phyloP scores from a whole-genome alignment of 1,284 basidiomycete species.

The Irpex sp. region DNA sequence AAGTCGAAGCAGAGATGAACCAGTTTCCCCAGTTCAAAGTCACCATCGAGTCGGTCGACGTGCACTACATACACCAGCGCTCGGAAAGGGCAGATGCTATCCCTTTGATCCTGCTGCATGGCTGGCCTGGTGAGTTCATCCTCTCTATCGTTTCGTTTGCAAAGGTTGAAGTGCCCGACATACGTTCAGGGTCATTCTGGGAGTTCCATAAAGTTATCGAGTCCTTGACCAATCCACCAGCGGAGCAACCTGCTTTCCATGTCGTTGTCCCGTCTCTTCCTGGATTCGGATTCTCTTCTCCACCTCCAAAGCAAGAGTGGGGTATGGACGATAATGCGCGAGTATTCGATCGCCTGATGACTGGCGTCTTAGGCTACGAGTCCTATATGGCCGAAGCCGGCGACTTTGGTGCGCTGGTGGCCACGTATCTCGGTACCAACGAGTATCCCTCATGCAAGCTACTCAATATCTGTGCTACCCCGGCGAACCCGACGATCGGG shows the following conservation, averaged over 20 bases:
- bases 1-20: conserved; percentile 16
- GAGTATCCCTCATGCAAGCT: conserved; percentile 15
- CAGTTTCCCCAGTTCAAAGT: conserved; percentile 11
- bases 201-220: conserved; percentile 14
- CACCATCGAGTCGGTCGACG: conserved; percentile 10
- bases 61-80: conserved; percentile 14
- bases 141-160: not conserved
- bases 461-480: conserved; percentile 7
- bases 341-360: conserved; percentile 16
- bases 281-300: conserved; percentile 18
- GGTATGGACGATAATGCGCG: conserved; percentile 16
- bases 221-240: conserved; percentile 12
- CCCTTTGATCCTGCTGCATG: conserved; percentile 14
- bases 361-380: conserved; percentile 14
- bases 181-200: conserved; percentile 11
- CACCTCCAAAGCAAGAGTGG: conserved; percentile 13
- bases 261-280: conserved; percentile 18
- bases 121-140: conserved; percentile 13
- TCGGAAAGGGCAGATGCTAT: conserved; percentile 11
- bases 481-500: conserved; percentile 4
- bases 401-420: conserved; percentile 11
- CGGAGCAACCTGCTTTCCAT: conserved; percentile 17
- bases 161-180: not conserved
- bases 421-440: conserved; percentile 2
- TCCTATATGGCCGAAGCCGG: conserved; percentile 16